phyloP scores from a whole-genome alignment of 2,329 filamentous ascomycete species.

The Trematosphaeria pertusa region DNA sequence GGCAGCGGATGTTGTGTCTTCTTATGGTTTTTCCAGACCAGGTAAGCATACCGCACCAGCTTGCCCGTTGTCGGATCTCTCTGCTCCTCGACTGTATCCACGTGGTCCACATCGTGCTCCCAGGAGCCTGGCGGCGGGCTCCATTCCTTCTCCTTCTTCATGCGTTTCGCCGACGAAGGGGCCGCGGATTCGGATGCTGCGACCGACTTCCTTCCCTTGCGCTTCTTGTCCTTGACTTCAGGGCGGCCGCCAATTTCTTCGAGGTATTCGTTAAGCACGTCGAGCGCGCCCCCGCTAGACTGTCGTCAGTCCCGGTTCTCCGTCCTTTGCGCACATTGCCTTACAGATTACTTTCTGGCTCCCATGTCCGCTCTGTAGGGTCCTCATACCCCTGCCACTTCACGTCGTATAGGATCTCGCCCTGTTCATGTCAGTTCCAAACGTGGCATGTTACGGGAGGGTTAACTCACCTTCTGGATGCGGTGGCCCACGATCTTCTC shows the following conservation, averaged over 20 bases:
- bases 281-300: constrained; percentile 45
- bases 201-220: constrained; percentile 40
- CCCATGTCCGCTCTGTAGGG: constrained; percentile 77
- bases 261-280: constrained; percentile 71
- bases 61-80: constrained; percentile 47
- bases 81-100: constrained; percentile 76
- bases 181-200: constrained; percentile 32
- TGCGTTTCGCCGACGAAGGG: constrained; percentile 32
- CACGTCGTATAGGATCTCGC: constrained; percentile 65
- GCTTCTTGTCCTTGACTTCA: constrained; percentile 63
- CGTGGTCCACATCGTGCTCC: constrained; percentile 74
- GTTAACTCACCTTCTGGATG: constrained; percentile 50
- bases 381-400: constrained; percentile 83
- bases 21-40: constrained; percentile 75
- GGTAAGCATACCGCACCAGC: constrained; percentile 68
- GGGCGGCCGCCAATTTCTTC: constrained; percentile 68
- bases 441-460: constrained; percentile 34
- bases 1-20: constrained; percentile 76
- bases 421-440: constrained; percentile 23
- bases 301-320: constrained; percentile 7
- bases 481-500: constrained; percentile 75
- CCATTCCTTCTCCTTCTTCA: constrained; percentile 61
- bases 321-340: constrained; percentile 21
- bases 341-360: constrained; percentile 76
- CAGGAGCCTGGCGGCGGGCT: constrained; percentile 75